These are phyloP conservation scores for Colletotrichum caudatum DNA, from an alignment of 2,329 filamentous ascomycete species.

Conservation along the genomic window DNA sequence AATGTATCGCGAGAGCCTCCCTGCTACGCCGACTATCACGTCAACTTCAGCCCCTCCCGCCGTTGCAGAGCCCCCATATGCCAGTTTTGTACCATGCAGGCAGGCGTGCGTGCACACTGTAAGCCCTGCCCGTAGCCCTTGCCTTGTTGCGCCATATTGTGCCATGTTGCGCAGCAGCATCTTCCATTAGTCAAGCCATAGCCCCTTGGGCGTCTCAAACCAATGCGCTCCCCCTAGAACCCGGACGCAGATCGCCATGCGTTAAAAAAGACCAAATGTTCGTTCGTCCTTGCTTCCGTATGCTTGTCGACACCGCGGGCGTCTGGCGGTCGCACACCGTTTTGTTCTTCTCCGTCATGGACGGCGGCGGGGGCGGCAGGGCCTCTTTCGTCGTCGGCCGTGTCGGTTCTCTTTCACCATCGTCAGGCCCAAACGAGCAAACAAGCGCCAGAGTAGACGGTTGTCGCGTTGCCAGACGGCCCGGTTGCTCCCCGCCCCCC, in stretches of 20 bases:
- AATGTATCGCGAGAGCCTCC: conserved; percentile 30
- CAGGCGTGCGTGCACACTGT: neutral
- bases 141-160: neutral
- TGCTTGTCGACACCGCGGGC: conserved; percentile 21
- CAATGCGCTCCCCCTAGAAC: conserved; percentile 43
- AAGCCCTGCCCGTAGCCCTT: neutral
- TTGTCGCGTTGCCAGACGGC: no score
- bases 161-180: neutral
- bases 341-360: no score
- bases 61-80: conserved; percentile 29
- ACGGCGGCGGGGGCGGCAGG: no score
- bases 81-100: neutral
- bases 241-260: conserved; percentile 57
- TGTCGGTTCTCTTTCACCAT: conserved; percentile 41
- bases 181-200: conserved; percentile 9
- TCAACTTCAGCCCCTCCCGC: conserved; percentile 17
- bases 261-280: conserved; percentile 48
- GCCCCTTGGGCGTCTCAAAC: conserved; percentile 32
- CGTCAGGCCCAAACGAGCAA: no score
- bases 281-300: conserved; percentile 32
- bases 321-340: no score
- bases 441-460: no score
- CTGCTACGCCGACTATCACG: neutral
- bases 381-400: no score
- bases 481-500: conserved; percentile 43